A percentile compares a stretch with the other conserved stretches of the same genome.
These are phyloP conservation scores for Euphorbia lathyris DNA, from an alignment of 345 rosid species.

Conservation along the genomic window DNA sequence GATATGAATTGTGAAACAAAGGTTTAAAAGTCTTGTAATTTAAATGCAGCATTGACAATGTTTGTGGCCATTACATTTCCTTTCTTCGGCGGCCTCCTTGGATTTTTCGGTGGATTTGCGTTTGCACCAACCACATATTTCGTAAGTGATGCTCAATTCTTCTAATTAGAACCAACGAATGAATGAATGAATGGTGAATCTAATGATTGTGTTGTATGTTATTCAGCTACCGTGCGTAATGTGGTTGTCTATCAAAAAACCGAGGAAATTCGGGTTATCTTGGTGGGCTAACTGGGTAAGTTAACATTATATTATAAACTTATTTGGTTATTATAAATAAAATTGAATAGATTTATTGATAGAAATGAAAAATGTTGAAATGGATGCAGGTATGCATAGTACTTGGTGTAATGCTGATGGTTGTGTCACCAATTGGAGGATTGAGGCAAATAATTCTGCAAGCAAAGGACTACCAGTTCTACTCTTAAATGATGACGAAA, in stretches of 20 bases:
- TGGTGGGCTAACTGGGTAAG: constrained; percentile 35
- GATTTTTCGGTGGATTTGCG: constrained; percentile 36
- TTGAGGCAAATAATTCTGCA: constrained; percentile 23
- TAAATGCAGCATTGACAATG: constrained; percentile 26
- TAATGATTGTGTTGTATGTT: background rate
- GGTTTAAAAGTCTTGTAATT: background rate
- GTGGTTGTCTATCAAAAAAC: constrained; percentile 31
- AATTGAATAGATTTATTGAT: too few species aligned
- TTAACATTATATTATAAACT: background rate
- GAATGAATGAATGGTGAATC: background rate
- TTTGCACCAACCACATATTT: constrained; percentile 34
- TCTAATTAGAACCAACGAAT: background rate
- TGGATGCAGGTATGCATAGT: constrained; percentile 26
- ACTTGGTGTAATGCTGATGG: constrained; percentile 22
- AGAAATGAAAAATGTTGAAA: background rate
- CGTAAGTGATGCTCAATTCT: constrained; percentile 8
- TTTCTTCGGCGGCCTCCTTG: constrained; percentile 28
- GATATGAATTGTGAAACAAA: too few species aligned
- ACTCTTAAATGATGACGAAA: background rate
- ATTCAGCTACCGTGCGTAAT: constrained; percentile 30
- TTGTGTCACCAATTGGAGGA: constrained; percentile 30
- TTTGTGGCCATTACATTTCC: constrained; percentile 30
- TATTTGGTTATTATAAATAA: too few species aligned
- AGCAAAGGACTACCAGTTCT: constrained; percentile 27
- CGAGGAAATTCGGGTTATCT: constrained; percentile 25